phyloP scores from a whole-genome alignment of 306 rosid species.

The Vigna angularis region DNA sequence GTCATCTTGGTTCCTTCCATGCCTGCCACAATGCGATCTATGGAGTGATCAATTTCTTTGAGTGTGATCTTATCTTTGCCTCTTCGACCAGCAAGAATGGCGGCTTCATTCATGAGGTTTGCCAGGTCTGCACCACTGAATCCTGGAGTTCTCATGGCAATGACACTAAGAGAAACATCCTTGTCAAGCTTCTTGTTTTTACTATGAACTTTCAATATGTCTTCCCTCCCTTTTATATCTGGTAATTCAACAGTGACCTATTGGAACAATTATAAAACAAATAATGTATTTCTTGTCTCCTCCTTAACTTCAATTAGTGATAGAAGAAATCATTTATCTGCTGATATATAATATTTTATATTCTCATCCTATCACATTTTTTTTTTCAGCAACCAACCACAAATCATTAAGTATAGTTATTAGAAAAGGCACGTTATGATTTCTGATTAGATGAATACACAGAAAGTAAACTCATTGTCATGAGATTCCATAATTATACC shows the following conservation, averaged over 20 bases:
- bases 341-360: too few species aligned
- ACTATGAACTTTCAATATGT: constrained; percentile 79
- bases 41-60: constrained; percentile 72
- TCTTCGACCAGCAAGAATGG: constrained; percentile 83
- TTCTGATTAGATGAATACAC: not conserved
- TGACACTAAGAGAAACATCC: constrained; percentile 61
- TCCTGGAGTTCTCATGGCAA: constrained; percentile 77
- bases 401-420: too few species aligned
- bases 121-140: constrained; percentile 84
- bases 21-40: constrained; percentile 82
- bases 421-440: not conserved
- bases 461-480: not conserved
- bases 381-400: too few species aligned
- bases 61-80: constrained; percentile 62
- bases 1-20: constrained; percentile 91
- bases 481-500: constrained; percentile 39
- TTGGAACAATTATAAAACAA: constrained; percentile 6
- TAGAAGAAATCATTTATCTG: too few species aligned
- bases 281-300: too few species aligned
- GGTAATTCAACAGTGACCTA: constrained; percentile 78
- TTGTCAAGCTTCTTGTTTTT: constrained; percentile 71
- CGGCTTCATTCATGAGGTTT: constrained; percentile 85
- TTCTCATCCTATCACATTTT: too few species aligned
- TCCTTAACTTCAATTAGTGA: too few species aligned
- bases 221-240: constrained; percentile 79